A percentile compares a stretch with the other conserved stretches of the same genome.
phyloP scores from a whole-genome alignment of 129 eudicot genomes.

The Scalesia atractyloides region DNA sequence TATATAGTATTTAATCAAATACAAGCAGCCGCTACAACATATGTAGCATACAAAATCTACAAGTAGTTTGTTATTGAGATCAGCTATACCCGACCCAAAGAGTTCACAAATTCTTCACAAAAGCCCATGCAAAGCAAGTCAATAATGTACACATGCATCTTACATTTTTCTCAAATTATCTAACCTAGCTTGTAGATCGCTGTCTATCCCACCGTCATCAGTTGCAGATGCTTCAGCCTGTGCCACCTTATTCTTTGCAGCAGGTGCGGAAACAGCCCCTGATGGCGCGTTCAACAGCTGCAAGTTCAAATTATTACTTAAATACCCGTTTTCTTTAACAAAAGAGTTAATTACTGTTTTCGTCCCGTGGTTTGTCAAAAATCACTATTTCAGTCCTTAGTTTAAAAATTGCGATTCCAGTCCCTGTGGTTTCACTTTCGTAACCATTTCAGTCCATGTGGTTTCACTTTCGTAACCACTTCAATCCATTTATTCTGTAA shows the following conservation, averaged over 20 bases:
- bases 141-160: constrained; percentile 3
- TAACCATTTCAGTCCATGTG: too few species aligned
- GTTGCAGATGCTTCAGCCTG: constrained; percentile 69
- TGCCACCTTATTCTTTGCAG: constrained; percentile 68
- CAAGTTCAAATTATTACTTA: constrained; percentile 15
- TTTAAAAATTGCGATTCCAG: too few species aligned
- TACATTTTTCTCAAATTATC: constrained; percentile 91
- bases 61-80: not conserved
- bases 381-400: too few species aligned
- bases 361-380: too few species aligned
- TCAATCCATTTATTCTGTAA: too few species aligned
- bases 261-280: constrained; percentile 54
- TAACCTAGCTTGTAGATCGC: constrained; percentile 95
- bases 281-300: constrained; percentile 95
- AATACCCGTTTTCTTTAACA: not conserved
- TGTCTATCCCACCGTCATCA: constrained; percentile 85
- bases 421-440: too few species aligned
- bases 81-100: constrained; percentile 10
- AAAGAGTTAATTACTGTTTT: too few species aligned
- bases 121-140: constrained; percentile 1
- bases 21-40: not conserved
- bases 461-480: too few species aligned
- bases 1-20: too few species aligned
- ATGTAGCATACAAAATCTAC: not conserved
- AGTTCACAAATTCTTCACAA: constrained; percentile 1